Conservation (phyloP, 345 rosid species). For the Ceriops zippeliana region DNA sequence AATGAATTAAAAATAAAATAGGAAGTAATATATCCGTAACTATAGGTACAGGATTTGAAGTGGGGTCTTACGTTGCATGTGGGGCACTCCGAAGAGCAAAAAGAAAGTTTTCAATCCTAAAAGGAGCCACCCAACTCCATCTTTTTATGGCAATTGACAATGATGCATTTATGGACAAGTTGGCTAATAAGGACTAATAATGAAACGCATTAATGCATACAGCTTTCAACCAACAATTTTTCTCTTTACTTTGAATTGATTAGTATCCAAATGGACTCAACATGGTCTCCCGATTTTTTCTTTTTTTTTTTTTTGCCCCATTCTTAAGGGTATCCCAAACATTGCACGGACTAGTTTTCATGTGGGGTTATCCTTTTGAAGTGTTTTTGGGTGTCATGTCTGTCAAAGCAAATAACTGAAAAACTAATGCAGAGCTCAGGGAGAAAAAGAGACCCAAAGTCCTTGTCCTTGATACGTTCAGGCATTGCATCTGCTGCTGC, state of each 20-base stretch:
- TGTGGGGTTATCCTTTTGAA: background rate
- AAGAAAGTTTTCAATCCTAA: background rate
- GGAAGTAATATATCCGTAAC: no score
- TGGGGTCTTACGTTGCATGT: no score
- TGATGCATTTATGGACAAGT: constrained; percentile 7
- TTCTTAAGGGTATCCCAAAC: background rate
- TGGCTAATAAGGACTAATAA: constrained; percentile 10
- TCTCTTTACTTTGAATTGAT: background rate
- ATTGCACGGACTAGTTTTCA: background rate
- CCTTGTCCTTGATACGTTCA: background rate
- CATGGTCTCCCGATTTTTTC: background rate
- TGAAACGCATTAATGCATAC: constrained; percentile 10
- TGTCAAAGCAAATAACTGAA: background rate
- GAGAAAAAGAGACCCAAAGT: background rate
- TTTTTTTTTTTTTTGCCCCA: background rate
- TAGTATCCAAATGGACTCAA: background rate
- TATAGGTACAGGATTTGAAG: no score
- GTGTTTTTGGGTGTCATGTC: no score
- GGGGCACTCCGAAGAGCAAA: no score
- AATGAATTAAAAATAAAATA: no score
- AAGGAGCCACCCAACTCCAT: constrained; percentile 2
- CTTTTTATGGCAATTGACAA: background rate
- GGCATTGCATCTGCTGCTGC: no score
- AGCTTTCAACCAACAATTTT: constrained; percentile 10
- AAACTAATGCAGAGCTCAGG: background rate